Conservation (phyloP, 768 basidiomycete species). For the Tricholoma saponaceum region DNA sequence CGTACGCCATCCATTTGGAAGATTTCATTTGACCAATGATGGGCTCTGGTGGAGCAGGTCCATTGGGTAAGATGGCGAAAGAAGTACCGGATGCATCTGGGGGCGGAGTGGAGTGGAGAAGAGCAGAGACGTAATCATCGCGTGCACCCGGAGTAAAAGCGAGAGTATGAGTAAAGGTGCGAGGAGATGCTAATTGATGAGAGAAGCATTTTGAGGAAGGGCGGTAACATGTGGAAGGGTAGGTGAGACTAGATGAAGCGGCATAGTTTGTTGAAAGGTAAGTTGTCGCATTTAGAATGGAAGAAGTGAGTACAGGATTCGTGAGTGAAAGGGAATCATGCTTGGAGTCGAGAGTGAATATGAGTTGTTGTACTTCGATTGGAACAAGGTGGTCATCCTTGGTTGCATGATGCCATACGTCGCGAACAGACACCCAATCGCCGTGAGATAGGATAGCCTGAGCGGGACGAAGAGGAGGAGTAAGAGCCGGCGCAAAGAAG, state of each 20-base stretch:
- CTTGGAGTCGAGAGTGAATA: conserved; percentile 48
- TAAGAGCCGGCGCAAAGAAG: conserved; percentile 59
- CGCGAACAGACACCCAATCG: conserved; percentile 62
- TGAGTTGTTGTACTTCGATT: conserved; percentile 73
- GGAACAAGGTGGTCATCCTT: conserved; percentile 27
- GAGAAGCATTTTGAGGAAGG: conserved; percentile 4
- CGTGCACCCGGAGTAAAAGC: conserved; percentile 46
- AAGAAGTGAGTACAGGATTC: conserved; percentile 18
- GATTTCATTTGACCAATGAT: conserved; percentile 69
- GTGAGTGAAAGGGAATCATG: conserved; percentile 15
- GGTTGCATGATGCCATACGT: conserved; percentile 40
- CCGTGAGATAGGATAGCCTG: conserved; percentile 49
- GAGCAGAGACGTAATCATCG: conserved; percentile 45
- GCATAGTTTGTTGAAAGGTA: conserved; percentile 17
- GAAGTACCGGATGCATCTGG: not conserved
- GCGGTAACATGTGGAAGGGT: conserved; percentile 49
- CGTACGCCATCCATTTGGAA: conserved; percentile 88
- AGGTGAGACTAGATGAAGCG: conserved; percentile 26
- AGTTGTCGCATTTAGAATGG: conserved; percentile 31
- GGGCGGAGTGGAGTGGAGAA: conserved; percentile 9
- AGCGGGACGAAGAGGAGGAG: conserved; percentile 47
- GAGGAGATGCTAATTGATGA: conserved; percentile 14
- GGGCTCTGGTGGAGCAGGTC: conserved; percentile 6
- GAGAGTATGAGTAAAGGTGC: conserved; percentile 42
- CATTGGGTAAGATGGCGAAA: conserved; percentile 13